phyloP scores from a whole-genome alignment of 768 basidiomycete species.

The Lactarius vividus region DNA sequence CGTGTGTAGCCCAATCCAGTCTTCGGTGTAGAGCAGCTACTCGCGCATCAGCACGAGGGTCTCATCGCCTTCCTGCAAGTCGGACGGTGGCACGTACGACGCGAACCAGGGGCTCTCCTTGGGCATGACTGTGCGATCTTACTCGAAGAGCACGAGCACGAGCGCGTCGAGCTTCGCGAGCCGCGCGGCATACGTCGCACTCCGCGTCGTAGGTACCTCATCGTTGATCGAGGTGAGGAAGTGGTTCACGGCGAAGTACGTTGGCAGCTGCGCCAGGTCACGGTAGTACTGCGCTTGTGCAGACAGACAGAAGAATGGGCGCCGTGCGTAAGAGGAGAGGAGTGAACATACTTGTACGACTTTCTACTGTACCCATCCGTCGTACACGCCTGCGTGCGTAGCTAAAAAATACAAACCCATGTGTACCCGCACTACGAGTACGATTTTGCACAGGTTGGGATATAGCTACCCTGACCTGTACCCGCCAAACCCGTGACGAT shows the following conservation, averaged over 20 bases:
- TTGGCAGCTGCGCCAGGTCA: conserved; percentile 57
- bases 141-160: conserved; percentile 68
- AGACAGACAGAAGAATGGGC: too few relatives aligned
- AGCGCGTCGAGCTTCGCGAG: conserved; percentile 61
- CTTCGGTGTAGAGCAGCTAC: conserved; percentile 71
- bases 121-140: conserved; percentile 76
- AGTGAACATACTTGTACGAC: conserved; percentile 70
- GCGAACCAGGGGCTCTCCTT: conserved; percentile 89
- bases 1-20: conserved; percentile 76
- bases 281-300: conserved; percentile 87
- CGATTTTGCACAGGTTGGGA: too few relatives aligned
- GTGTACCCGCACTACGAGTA: too few relatives aligned
- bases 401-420: too few relatives aligned
- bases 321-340: neutral
- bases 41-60: conserved; percentile 64
- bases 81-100: conserved; percentile 48
- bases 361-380: conserved; percentile 71
- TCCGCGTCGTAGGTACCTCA: conserved; percentile 53
- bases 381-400: conserved; percentile 65
- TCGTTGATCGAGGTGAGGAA: conserved; percentile 82
- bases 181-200: conserved; percentile 58
- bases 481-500: too few relatives aligned
- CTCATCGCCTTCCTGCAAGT: conserved; percentile 20
- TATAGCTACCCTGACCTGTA: too few relatives aligned
- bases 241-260: conserved; percentile 56